Evolutionary conservation across 2,329 filamentous ascomycete species (phyloP).

Genomic region (Cercospora sesami): DNA sequence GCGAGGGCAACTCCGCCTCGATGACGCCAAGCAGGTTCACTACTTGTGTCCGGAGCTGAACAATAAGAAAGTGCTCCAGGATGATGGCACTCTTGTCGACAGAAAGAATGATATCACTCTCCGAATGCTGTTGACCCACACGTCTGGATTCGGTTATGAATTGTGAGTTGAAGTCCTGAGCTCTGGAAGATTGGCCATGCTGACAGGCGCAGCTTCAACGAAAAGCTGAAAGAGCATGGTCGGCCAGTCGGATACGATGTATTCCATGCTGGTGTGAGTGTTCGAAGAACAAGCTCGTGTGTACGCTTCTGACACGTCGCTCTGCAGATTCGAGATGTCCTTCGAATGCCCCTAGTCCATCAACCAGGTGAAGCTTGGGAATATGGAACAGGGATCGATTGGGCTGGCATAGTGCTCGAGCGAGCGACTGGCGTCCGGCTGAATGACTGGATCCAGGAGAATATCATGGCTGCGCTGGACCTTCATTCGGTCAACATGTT

Average conservation of each 20-base stretch:
- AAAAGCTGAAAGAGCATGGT: constrained; percentile 44
- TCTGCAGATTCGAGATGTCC: constrained; percentile 45
- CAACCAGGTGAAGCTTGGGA: constrained; percentile 64
- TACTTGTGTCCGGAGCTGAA: constrained; percentile 47
- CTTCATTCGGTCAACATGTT: constrained; percentile 58
- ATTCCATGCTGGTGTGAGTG: constrained; percentile 54
- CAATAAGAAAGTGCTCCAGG: constrained; percentile 44
- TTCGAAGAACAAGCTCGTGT: background rate
- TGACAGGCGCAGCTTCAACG: constrained; percentile 42
- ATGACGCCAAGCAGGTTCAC: constrained; percentile 45
- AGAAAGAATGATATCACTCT: constrained; percentile 52
- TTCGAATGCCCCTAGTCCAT: constrained; percentile 57
- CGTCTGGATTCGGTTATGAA: constrained; percentile 52
- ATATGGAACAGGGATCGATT: constrained; percentile 54
- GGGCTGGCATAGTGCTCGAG: constrained; percentile 52
- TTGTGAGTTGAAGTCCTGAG: constrained; percentile 36
- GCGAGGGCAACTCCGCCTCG: constrained; percentile 44
- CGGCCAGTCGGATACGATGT: constrained; percentile 58
- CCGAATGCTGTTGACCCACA: constrained; percentile 54
- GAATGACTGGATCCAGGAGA: constrained; percentile 49
- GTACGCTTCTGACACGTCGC: background rate
- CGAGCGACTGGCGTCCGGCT: constrained; percentile 46
- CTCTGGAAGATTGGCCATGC: background rate
- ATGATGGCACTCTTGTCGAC: constrained; percentile 43
- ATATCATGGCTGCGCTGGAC: constrained; percentile 51